These are phyloP conservation scores for Cyclotella baltica DNA, from an alignment of 108 stramenopile genomes.

Conservation along the genomic window DNA sequence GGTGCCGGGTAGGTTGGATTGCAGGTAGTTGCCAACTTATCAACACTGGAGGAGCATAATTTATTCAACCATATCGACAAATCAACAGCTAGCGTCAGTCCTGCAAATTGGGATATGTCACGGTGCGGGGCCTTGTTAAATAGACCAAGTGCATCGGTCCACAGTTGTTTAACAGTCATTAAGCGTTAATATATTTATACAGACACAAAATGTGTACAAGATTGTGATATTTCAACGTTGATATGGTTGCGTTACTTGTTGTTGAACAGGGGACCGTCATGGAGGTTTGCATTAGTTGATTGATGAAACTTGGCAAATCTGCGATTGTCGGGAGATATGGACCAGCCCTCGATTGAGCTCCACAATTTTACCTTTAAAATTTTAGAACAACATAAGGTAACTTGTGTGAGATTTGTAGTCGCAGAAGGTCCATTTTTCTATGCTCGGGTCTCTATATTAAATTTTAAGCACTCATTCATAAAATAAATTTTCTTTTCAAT, in stretches of 20 bases:
- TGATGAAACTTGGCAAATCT: too few species aligned
- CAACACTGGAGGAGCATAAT: not conserved
- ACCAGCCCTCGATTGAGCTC: too few species aligned
- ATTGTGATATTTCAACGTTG: too few species aligned
- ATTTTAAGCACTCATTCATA: too few species aligned
- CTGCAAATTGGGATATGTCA: not conserved
- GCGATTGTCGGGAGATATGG: too few species aligned
- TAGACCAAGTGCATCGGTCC: not conserved
- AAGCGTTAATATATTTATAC: not conserved
- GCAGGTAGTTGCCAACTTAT: conserved; percentile 12
- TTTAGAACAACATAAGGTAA: not conserved
- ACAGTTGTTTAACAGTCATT: not conserved
- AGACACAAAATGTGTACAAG: too few species aligned
- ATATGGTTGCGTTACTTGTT: too few species aligned
- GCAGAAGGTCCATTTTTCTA: not conserved
- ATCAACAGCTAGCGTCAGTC: conserved; percentile 5
- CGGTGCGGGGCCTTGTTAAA: not conserved
- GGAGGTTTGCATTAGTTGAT: too few species aligned
- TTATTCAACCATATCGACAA: not conserved
- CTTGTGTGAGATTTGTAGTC: not conserved
- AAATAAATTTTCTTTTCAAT: too few species aligned
- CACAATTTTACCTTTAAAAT: not conserved
- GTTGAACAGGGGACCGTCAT: too few species aligned
- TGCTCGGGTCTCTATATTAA: not conserved
- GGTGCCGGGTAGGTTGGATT: conserved; percentile 6